Conservation (phyloP, 441 rosid genomes). For the Gossypium schwendimanii region DNA sequence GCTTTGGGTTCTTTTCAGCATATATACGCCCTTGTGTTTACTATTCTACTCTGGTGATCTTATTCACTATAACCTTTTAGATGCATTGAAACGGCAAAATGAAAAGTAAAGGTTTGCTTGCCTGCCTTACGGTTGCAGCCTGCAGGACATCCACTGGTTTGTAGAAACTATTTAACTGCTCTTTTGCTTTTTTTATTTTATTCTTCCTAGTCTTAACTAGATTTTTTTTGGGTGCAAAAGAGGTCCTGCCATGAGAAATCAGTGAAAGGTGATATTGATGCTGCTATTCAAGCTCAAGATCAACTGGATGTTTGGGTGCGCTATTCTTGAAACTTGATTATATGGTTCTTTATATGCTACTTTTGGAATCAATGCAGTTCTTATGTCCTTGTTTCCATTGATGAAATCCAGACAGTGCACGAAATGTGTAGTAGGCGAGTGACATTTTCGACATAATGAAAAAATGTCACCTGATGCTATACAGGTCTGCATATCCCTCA, state of each 20-base stretch:
- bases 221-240: neutral
- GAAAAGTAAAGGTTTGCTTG: neutral
- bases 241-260: neutral
- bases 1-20: constrained; percentile 8
- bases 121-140: neutral
- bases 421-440: neutral
- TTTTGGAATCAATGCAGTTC: neutral
- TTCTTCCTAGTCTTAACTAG: neutral
- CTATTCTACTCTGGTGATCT: neutral
- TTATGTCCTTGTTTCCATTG: neutral
- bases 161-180: neutral
- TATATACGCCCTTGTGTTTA: neutral
- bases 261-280: neutral
- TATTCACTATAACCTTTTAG: neutral
- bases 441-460: neutral
- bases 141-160: neutral
- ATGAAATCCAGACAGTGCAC: neutral
- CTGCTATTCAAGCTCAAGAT: neutral
- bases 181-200: neutral
- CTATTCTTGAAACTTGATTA: neutral
- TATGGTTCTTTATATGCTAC: neutral
- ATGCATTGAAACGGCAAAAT: neutral
- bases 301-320: neutral
- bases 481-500: neutral
- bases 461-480: neutral